phyloP scores from a whole-genome alignment of 768 basidiomycete species.

The Rhodosporidiobolus odoratus region DNA sequence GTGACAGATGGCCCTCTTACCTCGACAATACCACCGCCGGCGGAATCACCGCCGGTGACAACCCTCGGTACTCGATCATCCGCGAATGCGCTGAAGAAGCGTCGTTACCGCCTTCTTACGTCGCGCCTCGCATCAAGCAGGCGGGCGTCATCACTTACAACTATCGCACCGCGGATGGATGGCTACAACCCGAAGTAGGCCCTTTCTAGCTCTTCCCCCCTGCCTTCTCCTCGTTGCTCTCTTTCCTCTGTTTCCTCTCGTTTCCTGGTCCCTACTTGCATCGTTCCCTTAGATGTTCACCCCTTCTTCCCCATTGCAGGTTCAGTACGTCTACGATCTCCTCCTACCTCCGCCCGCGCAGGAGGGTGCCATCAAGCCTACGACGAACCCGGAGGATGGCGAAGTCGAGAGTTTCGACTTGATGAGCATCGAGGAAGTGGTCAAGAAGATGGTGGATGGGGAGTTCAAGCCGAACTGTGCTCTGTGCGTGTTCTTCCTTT shows the following conservation, averaged over 20 bases:
- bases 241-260: too few species aligned
- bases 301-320: slow-evolving; percentile 52
- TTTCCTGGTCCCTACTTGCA: too few species aligned
- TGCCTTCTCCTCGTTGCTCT: background rate
- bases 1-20: slow-evolving; percentile 67
- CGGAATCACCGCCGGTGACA: slow-evolving; percentile 76
- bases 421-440: slow-evolving; percentile 59
- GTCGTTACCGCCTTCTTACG: slow-evolving; percentile 63
- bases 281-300: too few species aligned
- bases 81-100: slow-evolving; percentile 96
- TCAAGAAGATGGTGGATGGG: slow-evolving; percentile 60
- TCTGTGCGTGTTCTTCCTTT: slow-evolving; percentile 47
- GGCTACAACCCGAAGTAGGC: slow-evolving; percentile 55
- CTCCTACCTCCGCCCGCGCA: slow-evolving; percentile 53
- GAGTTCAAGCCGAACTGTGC: slow-evolving; percentile 93
- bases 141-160: slow-evolving; percentile 78
- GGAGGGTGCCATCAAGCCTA: slow-evolving; percentile 41
- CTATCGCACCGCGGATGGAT: slow-evolving; percentile 63
- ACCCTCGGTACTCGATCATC: slow-evolving; percentile 65
- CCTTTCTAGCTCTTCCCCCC: background rate
- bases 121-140: slow-evolving; percentile 57
- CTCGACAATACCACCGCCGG: slow-evolving; percentile 84
- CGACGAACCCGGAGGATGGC: slow-evolving; percentile 64
- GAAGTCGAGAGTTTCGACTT: slow-evolving; percentile 94
- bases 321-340: slow-evolving; percentile 85